Evolutionary conservation across 179 eudicot species (phyloP), one percentile per base, ranked within the genome.

Genomic region (Heliamphora pulchella): DNA sequence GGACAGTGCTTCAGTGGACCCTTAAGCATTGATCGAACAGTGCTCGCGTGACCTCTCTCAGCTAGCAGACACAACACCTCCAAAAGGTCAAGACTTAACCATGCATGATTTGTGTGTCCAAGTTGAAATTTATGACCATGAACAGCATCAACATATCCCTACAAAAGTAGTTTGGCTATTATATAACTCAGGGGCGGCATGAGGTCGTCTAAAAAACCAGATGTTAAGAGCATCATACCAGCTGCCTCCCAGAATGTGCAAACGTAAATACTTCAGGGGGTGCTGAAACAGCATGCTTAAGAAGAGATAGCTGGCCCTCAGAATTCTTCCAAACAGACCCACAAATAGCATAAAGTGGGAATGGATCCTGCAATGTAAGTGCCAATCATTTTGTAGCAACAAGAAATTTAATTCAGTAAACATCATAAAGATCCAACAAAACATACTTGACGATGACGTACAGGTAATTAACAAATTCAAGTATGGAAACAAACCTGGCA

Each of bases 281-380:
- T 20, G 85, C 89, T 22, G 91, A 84, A 70, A 90, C 90, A 58
- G 97, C 97, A 87, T 91, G 73, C 82, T 91, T 89, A 14, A 94
- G 93, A 84, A 93, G 89, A 79, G 98, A 94, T 57, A 94, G 84
- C 79, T 94, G 98, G 63, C 97, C 97, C 85, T 94, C 98, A 10
- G 91, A 83, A 78, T 92, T 91, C 80, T 86, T 91, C 98, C 98
- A 94, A 48, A 91, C 88, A 61, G 89, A 90, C 11, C 94, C 97
- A 77, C 93, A 92, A 80, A 93, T 75, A 76, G 93, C 90, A 86
- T 80, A 85, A 55, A 94, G 88, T 61, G 98, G 98, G 79, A 93
- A 94, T 15, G 91, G 84, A 63, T 94, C 97, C 98, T 94, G 84
- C 77, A 89, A 75, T 51, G 65, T 44, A 6, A 51, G 54, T 57